These are phyloP conservation scores for Xerocomus amazonicus DNA, from an alignment of 1,284 basidiomycete genomes.

Conservation along the genomic window DNA sequence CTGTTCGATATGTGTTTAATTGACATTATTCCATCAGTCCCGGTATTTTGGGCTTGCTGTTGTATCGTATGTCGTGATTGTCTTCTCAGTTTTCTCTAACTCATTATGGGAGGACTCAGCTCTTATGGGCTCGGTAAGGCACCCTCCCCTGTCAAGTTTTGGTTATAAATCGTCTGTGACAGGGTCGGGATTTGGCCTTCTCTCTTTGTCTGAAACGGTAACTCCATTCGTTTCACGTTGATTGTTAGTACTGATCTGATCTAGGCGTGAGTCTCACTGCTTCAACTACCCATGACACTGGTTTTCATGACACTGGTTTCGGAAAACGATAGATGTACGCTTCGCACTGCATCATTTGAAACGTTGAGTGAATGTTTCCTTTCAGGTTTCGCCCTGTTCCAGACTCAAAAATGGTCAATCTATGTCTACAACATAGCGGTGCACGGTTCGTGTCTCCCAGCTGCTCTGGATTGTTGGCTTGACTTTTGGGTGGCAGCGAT, in stretches of 20 bases:
- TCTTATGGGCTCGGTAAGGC: not conserved
- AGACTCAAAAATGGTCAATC: not conserved
- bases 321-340: conserved; percentile 5
- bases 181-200: not conserved
- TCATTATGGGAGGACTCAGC: not conserved
- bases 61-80: conserved; percentile 2
- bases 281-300: not conserved
- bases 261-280: conserved; percentile 2
- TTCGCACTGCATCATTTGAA: no score
- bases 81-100: not conserved
- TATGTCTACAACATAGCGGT: not conserved
- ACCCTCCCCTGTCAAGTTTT: not conserved
- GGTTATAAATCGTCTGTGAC: not conserved
- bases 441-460: conserved; percentile 5
- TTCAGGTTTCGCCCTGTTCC: not conserved
- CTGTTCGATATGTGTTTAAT: not conserved
- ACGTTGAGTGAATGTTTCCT: not conserved
- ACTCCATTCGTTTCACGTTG: not conserved
- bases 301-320: not conserved
- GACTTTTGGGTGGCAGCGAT: conserved; percentile 1
- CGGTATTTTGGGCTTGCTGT: conserved; percentile 10
- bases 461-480: no score
- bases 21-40: not conserved
- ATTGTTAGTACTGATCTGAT: not conserved
- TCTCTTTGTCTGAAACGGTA: conserved; percentile 4